phyloP scores from a whole-genome alignment of 23 red algal genomes.

The Chondrus crispus region DNA sequence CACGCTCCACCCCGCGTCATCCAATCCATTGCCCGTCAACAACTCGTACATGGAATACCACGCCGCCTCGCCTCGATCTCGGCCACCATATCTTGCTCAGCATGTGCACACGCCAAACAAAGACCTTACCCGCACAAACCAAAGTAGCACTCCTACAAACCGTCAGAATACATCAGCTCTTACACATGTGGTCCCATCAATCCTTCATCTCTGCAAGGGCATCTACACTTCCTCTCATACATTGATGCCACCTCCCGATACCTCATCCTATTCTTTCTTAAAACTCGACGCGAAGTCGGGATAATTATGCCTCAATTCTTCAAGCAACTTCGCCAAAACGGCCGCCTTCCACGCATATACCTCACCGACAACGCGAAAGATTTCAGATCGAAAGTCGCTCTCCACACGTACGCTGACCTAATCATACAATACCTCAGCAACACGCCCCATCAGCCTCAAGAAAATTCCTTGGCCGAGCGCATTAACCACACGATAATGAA shows the following conservation, averaged over 20 bases:
- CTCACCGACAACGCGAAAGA: conserved; percentile 10
- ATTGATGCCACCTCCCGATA: neutral
- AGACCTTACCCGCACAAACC: neutral
- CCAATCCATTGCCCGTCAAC: neutral
- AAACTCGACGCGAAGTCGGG: neutral
- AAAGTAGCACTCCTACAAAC: neutral
- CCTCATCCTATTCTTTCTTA: neutral
- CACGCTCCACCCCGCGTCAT: neutral
- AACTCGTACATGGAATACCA: neutral
- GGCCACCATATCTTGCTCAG: neutral
- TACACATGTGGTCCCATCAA: neutral
- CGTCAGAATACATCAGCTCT: neutral
- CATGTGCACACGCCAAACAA: neutral
- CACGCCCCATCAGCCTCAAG: neutral
- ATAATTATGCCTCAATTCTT: neutral
- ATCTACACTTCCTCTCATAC: neutral
- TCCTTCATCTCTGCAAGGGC: neutral
- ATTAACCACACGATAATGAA: neutral
- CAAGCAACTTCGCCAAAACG: too few relatives aligned
- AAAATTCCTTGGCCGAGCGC: neutral
- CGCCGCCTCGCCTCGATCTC: neutral
- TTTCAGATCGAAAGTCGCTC: neutral
- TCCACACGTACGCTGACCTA: neutral
- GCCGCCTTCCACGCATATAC: neutral
- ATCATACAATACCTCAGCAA: neutral